phyloP scores from a whole-genome alignment of 2,329 filamentous ascomycete species.

The Zymoseptoria crescenta region DNA sequence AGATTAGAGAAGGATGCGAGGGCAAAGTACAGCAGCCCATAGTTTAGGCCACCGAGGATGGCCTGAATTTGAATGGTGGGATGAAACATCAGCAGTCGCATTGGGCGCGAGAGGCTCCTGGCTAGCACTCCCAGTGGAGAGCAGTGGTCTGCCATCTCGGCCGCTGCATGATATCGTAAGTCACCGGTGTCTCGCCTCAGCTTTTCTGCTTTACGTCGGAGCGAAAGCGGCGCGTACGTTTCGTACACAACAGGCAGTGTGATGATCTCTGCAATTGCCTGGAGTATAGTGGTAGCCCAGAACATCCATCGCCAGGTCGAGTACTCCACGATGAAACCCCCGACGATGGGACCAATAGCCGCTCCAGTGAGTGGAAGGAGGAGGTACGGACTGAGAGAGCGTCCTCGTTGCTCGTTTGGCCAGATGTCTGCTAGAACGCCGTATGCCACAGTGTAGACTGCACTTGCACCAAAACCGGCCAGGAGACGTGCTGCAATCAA shows the following conservation, averaged over 20 bases:
- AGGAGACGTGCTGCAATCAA: slow-evolving; percentile 43
- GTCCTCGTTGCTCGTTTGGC: slow-evolving; percentile 14
- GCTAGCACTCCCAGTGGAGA: slow-evolving; percentile 18
- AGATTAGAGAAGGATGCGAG: slow-evolving; percentile 37
- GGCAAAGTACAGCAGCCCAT: slow-evolving; percentile 30
- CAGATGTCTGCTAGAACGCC: slow-evolving; percentile 17
- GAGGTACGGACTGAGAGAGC: slow-evolving; percentile 10
- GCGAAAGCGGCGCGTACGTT: slow-evolving; percentile 31
- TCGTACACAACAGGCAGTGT: slow-evolving; percentile 31
- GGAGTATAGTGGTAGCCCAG: slow-evolving; percentile 33
- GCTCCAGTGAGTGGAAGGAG: slow-evolving; percentile 15
- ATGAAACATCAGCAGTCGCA: slow-evolving; percentile 14
- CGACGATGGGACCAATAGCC: slow-evolving; percentile 18
- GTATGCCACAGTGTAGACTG: slow-evolving; percentile 23
- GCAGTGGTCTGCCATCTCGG: slow-evolving; percentile 6
- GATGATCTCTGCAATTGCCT: slow-evolving; percentile 17
- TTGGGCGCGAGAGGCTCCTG: slow-evolving; percentile 35
- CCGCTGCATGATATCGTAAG: slow-evolving; percentile 46
- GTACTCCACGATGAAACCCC: slow-evolving; percentile 33
- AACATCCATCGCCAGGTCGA: slow-evolving; percentile 40
- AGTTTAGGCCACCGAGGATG: slow-evolving; percentile 6
- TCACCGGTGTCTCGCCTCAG: slow-evolving; percentile 33
- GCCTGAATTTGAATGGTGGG: slow-evolving; percentile 15
- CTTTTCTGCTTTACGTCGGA: slow-evolving; percentile 31
- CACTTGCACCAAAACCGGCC: slow-evolving; percentile 43